Conservation (phyloP, 495 filamentous ascomycete genomes). For the Trichocladium uniseriatum region DNA sequence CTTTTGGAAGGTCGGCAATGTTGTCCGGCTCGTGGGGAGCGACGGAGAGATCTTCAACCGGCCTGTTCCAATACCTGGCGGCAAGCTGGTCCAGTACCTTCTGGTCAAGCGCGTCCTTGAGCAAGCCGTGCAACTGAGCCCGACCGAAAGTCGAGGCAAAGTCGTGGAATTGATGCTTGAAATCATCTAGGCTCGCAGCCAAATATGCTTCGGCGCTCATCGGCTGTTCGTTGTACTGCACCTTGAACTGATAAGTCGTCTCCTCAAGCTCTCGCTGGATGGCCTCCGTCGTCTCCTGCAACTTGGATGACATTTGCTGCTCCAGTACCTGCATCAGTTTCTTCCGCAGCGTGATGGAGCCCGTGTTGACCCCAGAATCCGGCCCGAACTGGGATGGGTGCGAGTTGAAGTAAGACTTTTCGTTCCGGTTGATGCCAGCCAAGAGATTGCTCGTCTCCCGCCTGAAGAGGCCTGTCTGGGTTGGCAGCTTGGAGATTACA, state of each 20-base stretch:
- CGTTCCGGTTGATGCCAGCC: slow-evolving; percentile 74
- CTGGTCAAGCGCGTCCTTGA: slow-evolving; percentile 91
- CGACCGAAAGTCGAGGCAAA: slow-evolving; percentile 87
- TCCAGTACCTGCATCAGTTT: slow-evolving; percentile 96
- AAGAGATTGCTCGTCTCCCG: slow-evolving; percentile 75
- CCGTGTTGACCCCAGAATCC: slow-evolving; percentile 60
- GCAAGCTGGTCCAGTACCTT: slow-evolving; percentile 92
- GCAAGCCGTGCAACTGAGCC: slow-evolving; percentile 73
- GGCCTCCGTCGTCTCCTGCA: slow-evolving; percentile 78
- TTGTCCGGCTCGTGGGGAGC: slow-evolving; percentile 59
- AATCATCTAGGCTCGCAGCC: slow-evolving; percentile 85
- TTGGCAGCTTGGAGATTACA: slow-evolving; percentile 73
- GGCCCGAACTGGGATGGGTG: slow-evolving; percentile 74
- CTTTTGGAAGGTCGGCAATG: slow-evolving; percentile 67
- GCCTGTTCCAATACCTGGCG: slow-evolving; percentile 94
- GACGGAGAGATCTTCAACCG: slow-evolving; percentile 62
- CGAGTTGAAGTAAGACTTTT: slow-evolving; percentile 76
- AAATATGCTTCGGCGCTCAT: slow-evolving; percentile 93
- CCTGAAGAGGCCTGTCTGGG: slow-evolving; percentile 68
- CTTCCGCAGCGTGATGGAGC: slow-evolving; percentile 78
- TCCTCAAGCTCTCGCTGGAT: slow-evolving; percentile 95
- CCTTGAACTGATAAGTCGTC: slow-evolving; percentile 97
- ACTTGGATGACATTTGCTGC: slow-evolving; percentile 87
- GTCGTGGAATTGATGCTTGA: slow-evolving; percentile 96
- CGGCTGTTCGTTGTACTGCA: slow-evolving; percentile 96